A percentile compares a stretch with the other conserved stretches of the same genome.
These are phyloP conservation scores for Moesziomyces aphidis DNA, from an alignment of 1,284 basidiomycete genomes.

Conservation along the genomic window DNA sequence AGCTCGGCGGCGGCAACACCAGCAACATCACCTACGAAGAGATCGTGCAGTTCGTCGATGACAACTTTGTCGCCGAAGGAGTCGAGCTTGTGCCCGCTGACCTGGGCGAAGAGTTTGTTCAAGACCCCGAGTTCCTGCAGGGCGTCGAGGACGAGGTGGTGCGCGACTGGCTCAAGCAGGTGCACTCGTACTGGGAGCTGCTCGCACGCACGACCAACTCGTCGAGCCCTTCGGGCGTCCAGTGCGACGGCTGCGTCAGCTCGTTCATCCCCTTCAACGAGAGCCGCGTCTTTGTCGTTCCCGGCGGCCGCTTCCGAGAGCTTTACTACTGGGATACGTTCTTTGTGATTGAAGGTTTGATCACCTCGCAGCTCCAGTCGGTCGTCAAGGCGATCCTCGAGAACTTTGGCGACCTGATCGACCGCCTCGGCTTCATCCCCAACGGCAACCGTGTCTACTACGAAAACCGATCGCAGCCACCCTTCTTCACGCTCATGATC, in stretches of 20 bases:
- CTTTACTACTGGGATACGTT: constrained; percentile 59
- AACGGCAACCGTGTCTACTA: constrained; percentile 88
- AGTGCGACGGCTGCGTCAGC: constrained; percentile 77
- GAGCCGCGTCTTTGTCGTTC: constrained; percentile 82
- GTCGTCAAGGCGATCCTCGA: constrained; percentile 75
- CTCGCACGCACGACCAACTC: constrained; percentile 81
- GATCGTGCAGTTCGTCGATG: constrained; percentile 77
- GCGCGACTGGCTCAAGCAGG: constrained; percentile 79
- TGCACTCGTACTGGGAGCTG: constrained; percentile 84
- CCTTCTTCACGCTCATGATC: constrained; percentile 77
- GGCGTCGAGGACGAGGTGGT: constrained; percentile 80
- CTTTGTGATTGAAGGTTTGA: constrained; percentile 74
- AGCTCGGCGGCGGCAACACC: constrained; percentile 71
- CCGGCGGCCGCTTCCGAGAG: constrained; percentile 79
- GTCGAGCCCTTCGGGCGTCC: constrained; percentile 72
- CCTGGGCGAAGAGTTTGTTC: constrained; percentile 74
- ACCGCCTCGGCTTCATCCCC: constrained; percentile 91
- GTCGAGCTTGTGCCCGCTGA: constrained; percentile 78
- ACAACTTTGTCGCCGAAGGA: constrained; percentile 86
- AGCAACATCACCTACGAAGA: constrained; percentile 71
- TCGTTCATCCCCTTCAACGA: constrained; percentile 85
- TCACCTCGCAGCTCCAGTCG: constrained; percentile 80
- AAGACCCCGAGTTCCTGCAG: constrained; percentile 76
- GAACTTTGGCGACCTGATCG: constrained; percentile 82
- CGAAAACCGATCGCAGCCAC: constrained; percentile 88